Base-by-base conservation (phyloP, 1,139 yeast species). In the Candida sp. region DNA sequence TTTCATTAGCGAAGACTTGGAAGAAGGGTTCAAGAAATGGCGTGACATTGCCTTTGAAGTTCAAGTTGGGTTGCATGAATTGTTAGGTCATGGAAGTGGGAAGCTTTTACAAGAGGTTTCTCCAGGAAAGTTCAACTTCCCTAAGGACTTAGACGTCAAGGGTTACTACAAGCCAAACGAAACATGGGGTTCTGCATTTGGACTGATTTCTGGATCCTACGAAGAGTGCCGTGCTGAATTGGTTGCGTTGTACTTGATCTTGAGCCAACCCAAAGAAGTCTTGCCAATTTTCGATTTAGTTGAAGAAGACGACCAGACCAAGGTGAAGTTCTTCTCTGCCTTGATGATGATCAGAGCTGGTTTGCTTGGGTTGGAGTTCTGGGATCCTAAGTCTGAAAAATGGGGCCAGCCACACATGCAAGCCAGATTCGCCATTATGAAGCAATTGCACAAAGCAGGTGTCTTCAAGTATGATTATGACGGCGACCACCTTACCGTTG, bases 391-490 rank as follows among this genome's bases (percentile, higher is more conserved):
- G 44, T 78, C 90, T 35, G 73, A 77, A 54, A 90, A 90, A 68
- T 91, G 97, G 97, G 97, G 97, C 34, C 97, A 91, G 72, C 86
- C 97, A n/a, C 97, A 91, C 66, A 90, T 90, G 92, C 96, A 90
- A 73, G 97, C 96, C 5, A 78, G 97, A 65, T 91, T 82, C 68
- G 90, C 94, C 37, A 90, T 91, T 59, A 78, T 90, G 78, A 89
- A 88, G 72, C 81, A 86, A 31, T 85, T 90, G 64, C 73, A 88
- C 62, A 77, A 84, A 49, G 92, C 96, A 4, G 87, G 88, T 23
- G 83, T 87, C 31, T 85, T 82, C 46, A 75, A 77, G 49, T 70
- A 90, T 54, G 75, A 76, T 49, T 75, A 77, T 61, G 76, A 76
- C 51, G 84, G 61, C 61, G 73, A 80, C 43, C 96, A 90, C 61